phyloP scores from a whole-genome alignment of 2,329 filamentous ascomycete species.

The Claviceps pazoutovae region DNA sequence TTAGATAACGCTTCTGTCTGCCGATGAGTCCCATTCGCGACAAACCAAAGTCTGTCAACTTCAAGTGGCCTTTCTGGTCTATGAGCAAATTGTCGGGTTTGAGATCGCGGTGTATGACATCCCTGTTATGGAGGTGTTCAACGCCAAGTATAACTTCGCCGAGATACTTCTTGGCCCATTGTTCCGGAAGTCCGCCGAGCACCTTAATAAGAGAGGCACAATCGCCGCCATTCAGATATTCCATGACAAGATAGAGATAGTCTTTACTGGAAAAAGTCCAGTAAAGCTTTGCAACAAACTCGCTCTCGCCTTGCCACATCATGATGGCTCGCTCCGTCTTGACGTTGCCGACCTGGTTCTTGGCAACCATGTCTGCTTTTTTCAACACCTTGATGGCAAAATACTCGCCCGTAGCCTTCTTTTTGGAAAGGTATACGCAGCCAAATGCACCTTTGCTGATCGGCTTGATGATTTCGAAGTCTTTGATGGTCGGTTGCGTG shows the following conservation, averaged over 20 bases:
- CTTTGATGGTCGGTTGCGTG: constrained; percentile 90
- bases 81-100: constrained; percentile 97
- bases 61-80: constrained; percentile 90
- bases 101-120: constrained; percentile 91
- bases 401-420: constrained; percentile 96
- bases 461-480: constrained; percentile 98
- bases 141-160: constrained; percentile 95
- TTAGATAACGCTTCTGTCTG: constrained; percentile 85
- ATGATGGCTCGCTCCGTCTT: constrained; percentile 98
- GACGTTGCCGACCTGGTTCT: constrained; percentile 98
- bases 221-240: constrained; percentile 94
- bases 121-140: constrained; percentile 83
- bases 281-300: constrained; percentile 97
- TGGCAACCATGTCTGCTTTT: constrained; percentile 99
- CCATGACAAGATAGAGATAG: constrained; percentile 97
- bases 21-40: constrained; percentile 96
- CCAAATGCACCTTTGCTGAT: constrained; percentile 98
- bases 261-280: constrained; percentile 99
- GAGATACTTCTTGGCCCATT: constrained; percentile 96
- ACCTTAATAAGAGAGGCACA: constrained; percentile 95
- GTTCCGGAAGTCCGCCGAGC: constrained; percentile 79
- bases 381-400: constrained; percentile 98
- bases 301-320: constrained; percentile 99
- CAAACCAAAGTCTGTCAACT: constrained; percentile 92
- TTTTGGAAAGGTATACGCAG: constrained; percentile 94